A percentile compares a stretch with the other conserved stretches of the same genome.
Evolutionary conservation across 2,329 filamentous ascomycete genomes (phyloP).

Genomic region (Colletotrichum tamarilloi): DNA sequence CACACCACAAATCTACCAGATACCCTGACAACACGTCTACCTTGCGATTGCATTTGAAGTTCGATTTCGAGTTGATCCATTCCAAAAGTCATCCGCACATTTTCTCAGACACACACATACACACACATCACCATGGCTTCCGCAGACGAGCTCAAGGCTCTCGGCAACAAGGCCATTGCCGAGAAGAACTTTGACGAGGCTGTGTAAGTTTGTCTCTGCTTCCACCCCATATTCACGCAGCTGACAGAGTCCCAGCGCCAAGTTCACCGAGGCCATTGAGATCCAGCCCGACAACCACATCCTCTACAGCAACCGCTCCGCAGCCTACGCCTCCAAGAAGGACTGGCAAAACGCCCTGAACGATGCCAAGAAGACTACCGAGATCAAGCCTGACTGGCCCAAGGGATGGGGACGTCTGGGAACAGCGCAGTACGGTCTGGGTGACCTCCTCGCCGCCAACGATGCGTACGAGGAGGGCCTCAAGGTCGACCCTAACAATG

Average conservation of each 20-base stretch:
- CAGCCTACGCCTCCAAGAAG: slow-evolving; percentile 86
- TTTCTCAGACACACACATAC: background rate
- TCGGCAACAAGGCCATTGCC: slow-evolving; percentile 98
- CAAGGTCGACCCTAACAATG: slow-evolving; percentile 91
- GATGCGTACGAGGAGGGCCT: slow-evolving; percentile 96
- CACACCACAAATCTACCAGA: slow-evolving; percentile 7
- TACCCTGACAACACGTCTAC: slow-evolving; percentile 38
- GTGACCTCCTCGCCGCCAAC: slow-evolving; percentile 84
- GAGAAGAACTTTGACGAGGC: slow-evolving; percentile 97
- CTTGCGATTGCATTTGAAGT: slow-evolving; percentile 13
- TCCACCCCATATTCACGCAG: background rate
- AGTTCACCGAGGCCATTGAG: slow-evolving; percentile 93
- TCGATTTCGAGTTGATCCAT: slow-evolving; percentile 9
- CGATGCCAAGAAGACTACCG: slow-evolving; percentile 92
- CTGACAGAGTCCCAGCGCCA: slow-evolving; percentile 70
- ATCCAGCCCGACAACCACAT: slow-evolving; percentile 93
- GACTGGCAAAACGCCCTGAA: slow-evolving; percentile 86
- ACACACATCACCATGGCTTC: slow-evolving; percentile 59
- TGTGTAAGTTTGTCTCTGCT: slow-evolving; percentile 72
- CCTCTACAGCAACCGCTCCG: slow-evolving; percentile 97
- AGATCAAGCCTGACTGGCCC: slow-evolving; percentile 97
- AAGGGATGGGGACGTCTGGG: slow-evolving; percentile 97
- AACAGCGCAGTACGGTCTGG: slow-evolving; percentile 86
- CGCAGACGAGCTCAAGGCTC: slow-evolving; percentile 88
- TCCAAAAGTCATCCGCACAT: background rate